A percentile compares a stretch with the other conserved stretches of the same genome.
These are phyloP conservation scores for Diplosphaera chodatii DNA, from an alignment of 139 green algal genomes.

Conservation along the genomic window DNA sequence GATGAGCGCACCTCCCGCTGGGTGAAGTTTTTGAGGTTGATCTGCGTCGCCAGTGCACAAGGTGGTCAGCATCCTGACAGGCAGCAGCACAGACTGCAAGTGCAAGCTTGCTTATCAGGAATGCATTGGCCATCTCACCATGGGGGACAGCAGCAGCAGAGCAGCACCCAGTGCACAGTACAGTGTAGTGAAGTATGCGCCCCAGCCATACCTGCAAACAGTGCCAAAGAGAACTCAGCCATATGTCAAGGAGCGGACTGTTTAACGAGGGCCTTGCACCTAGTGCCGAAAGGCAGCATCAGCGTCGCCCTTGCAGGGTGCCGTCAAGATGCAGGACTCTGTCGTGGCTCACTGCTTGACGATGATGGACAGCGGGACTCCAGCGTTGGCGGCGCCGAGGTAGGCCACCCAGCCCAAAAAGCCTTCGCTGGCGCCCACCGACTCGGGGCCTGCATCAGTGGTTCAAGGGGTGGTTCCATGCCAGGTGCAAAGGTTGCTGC, in stretches of 20 bases:
- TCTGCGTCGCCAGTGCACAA: too few relatives aligned
- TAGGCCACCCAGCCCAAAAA: conserved; percentile 89
- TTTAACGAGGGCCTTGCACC: too few relatives aligned
- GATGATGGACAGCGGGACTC: conserved; percentile 91
- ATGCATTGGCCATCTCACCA: conserved; percentile 84
- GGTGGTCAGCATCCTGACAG: too few relatives aligned
- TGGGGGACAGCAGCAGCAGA: conserved; percentile 82
- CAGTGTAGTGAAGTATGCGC: conserved; percentile 85
- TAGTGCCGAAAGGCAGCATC: too few relatives aligned
- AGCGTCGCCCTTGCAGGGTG: too few relatives aligned
- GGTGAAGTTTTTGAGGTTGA: neutral
- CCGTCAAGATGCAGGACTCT: too few relatives aligned
- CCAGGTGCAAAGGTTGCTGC: too few relatives aligned
- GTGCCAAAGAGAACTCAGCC: too few relatives aligned
- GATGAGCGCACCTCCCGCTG: neutral
- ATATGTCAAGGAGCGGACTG: too few relatives aligned
- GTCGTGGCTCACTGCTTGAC: conserved; percentile 91
- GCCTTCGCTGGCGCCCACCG: conserved; percentile 56
- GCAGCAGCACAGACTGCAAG: too few relatives aligned
- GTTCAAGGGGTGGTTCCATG: too few relatives aligned
- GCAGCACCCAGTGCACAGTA: conserved; percentile 71
- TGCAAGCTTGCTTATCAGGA: too few relatives aligned
- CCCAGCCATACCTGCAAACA: neutral
- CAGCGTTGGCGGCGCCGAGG: conserved; percentile 81
- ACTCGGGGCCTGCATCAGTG: conserved; percentile 36